These are phyloP conservation scores for Exophiala viscosa DNA, from an alignment of 2,329 filamentous ascomycete species.

Conservation along the genomic window DNA sequence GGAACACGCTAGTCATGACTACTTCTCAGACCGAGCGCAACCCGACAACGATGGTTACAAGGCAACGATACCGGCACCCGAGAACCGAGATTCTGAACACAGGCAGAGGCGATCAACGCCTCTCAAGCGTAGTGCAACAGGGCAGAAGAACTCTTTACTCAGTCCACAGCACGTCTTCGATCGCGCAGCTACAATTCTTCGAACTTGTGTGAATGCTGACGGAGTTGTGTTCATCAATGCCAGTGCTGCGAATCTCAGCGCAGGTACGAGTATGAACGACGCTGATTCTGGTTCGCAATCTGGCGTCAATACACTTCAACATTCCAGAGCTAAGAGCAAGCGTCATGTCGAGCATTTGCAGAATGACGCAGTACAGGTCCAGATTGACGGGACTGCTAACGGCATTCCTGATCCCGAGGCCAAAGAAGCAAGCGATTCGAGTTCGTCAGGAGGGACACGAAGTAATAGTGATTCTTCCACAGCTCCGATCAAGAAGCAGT, in stretches of 20 bases:
- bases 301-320: conserved; percentile 9
- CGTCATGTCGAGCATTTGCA: neutral
- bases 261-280: conserved; percentile 14
- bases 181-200: conserved; percentile 44
- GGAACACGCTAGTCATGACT: neutral
- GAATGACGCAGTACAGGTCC: neutral
- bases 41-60: neutral
- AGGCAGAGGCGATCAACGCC: neutral
- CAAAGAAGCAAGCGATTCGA: conserved; percentile 5
- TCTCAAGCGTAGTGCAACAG: neutral
- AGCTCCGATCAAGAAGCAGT: conserved; percentile 29
- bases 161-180: conserved; percentile 35
- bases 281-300: conserved; percentile 6
- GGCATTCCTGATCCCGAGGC: neutral
- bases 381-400: neutral
- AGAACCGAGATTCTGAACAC: neutral
- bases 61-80: neutral
- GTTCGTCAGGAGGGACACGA: conserved; percentile 1
- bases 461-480: conserved; percentile 11
- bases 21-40: neutral
- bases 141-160: conserved; percentile 5
- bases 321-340: conserved; percentile 2
- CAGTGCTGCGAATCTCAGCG: conserved; percentile 20
- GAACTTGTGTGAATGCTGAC: conserved; percentile 41
- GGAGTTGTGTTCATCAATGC: conserved; percentile 36